A percentile compares a stretch with the other conserved stretches of the same genome.
Conservation (phyloP, 202 grass and related monocot species). For the Cymbopogon flexuosus region DNA sequence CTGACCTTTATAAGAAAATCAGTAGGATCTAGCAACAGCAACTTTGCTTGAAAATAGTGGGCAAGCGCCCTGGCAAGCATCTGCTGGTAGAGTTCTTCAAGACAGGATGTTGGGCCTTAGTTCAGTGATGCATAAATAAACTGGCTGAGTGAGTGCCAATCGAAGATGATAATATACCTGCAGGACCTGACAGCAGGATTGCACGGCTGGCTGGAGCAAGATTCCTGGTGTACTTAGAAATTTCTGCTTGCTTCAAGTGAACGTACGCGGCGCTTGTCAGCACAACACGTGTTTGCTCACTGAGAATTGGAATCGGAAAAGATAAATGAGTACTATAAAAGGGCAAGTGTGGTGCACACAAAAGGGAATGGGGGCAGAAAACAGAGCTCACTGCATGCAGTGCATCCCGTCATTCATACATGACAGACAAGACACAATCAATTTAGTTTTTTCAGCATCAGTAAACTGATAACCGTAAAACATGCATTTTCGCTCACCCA, state of each 20-base stretch:
- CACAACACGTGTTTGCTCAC: constrained; percentile 84
- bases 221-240: constrained; percentile 83
- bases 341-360: too few species aligned
- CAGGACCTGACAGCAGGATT: constrained; percentile 75
- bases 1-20: constrained; percentile 88
- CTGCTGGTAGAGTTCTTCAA: constrained; percentile 93
- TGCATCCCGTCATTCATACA: background rate
- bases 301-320: constrained; percentile 32
- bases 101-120: constrained; percentile 29
- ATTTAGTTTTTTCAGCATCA: background rate
- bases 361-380: background rate
- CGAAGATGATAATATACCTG: constrained; percentile 47
- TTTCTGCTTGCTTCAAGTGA: constrained; percentile 93
- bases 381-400: background rate
- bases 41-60: constrained; percentile 79
- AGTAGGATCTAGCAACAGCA: constrained; percentile 77
- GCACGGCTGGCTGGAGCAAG: constrained; percentile 82
- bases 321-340: background rate
- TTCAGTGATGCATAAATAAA: constrained; percentile 9
- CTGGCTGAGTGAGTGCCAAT: background rate
- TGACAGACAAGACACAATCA: background rate
- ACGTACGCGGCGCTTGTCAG: constrained; percentile 89
- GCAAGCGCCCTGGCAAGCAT: constrained; percentile 94
- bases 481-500: background rate
- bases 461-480: background rate